A percentile compares a stretch with the other conserved stretches of the same genome.
Conservation (phyloP, 2,329 filamentous ascomycete species). For the Phoma sp. region DNA sequence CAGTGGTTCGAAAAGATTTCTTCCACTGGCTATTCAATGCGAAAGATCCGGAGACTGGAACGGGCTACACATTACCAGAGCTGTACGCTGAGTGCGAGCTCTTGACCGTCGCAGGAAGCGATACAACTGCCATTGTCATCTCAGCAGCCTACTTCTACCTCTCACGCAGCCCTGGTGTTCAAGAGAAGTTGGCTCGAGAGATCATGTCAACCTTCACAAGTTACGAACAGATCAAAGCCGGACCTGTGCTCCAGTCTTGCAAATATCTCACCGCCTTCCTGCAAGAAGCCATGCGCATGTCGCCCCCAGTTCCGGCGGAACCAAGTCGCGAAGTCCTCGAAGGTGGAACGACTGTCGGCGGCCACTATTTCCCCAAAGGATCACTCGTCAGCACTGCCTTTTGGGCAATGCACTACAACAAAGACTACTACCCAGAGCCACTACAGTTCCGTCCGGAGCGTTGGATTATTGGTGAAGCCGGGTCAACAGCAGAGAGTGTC, state of each 20-base stretch:
- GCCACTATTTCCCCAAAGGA: slow-evolving; percentile 25
- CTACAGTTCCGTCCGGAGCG: slow-evolving; percentile 27
- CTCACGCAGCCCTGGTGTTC: slow-evolving; percentile 1
- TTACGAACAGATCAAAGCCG: slow-evolving; percentile 21
- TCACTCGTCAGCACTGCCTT: slow-evolving; percentile 26
- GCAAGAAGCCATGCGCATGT: slow-evolving; percentile 26
- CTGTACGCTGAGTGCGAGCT: slow-evolving; percentile 39
- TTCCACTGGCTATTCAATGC: slow-evolving; percentile 51
- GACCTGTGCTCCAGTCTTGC: slow-evolving; percentile 15
- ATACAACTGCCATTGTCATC: slow-evolving; percentile 23
- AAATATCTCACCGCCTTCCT: slow-evolving; percentile 26
- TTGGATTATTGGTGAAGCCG: slow-evolving; percentile 24
- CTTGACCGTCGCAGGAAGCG: slow-evolving; percentile 26
- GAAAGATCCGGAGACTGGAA: slow-evolving; percentile 50
- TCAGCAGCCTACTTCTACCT: slow-evolving; percentile 25
- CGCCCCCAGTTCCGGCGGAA: slow-evolving; percentile 21
- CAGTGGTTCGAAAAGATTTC: slow-evolving; percentile 47
- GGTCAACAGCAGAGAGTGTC: slow-evolving; percentile 20
- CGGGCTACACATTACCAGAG: slow-evolving; percentile 45
- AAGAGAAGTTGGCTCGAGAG: slow-evolving; percentile 18
- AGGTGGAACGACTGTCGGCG: slow-evolving; percentile 26
- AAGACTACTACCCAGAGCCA: slow-evolving; percentile 26
- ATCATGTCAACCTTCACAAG: slow-evolving; percentile 16
- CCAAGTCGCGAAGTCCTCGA: slow-evolving; percentile 25
- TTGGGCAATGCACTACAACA: slow-evolving; percentile 28